Percentiles rank a stretch among this genome's conserved stretches.
Conservation (phyloP, 352 stramenopile species). For the Globisporangium carolinianum region DNA sequence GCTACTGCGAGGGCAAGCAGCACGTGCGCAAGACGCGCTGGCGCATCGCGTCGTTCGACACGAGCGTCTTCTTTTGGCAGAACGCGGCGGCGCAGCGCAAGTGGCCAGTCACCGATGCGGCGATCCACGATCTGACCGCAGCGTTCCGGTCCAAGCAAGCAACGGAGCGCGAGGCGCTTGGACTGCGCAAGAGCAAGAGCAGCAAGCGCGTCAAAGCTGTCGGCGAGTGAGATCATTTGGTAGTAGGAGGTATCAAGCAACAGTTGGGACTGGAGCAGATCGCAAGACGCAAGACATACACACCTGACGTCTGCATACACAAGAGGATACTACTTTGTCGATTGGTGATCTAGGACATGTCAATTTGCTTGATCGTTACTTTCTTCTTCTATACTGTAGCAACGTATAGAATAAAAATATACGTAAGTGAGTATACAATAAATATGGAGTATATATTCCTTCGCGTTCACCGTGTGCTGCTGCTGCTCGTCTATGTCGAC, state of each 20-base stretch:
- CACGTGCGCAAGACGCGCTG: conserved; percentile 85
- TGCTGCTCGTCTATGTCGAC: not conserved
- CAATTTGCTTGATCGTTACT: too few relatives aligned
- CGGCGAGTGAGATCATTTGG: conserved; percentile 13
- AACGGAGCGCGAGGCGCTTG: conserved; percentile 55
- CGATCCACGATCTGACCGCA: conserved; percentile 37
- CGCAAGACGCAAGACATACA: too few relatives aligned
- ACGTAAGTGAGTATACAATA: too few relatives aligned
- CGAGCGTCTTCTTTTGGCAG: conserved; percentile 95
- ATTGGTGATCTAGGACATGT: too few relatives aligned
- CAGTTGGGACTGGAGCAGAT: not conserved
- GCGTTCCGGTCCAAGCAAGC: conserved; percentile 80
- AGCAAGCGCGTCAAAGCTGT: conserved; percentile 55
- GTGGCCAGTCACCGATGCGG: conserved; percentile 61
- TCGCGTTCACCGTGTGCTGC: too few relatives aligned
- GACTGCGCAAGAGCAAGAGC: conserved; percentile 60
- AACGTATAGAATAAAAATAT: too few relatives aligned
- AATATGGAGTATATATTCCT: too few relatives aligned
- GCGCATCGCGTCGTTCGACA: conserved; percentile 92
- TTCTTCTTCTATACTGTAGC: too few relatives aligned
- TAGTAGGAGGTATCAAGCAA: not conserved
- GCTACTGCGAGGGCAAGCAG: conserved; percentile 90
- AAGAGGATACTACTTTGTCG: too few relatives aligned
- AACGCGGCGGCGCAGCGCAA: conserved; percentile 73
- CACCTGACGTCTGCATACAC: too few relatives aligned